Evolutionary conservation across 495 filamentous ascomycete genomes (phyloP).

Genomic region (Aspergillus egyptiacus): DNA sequence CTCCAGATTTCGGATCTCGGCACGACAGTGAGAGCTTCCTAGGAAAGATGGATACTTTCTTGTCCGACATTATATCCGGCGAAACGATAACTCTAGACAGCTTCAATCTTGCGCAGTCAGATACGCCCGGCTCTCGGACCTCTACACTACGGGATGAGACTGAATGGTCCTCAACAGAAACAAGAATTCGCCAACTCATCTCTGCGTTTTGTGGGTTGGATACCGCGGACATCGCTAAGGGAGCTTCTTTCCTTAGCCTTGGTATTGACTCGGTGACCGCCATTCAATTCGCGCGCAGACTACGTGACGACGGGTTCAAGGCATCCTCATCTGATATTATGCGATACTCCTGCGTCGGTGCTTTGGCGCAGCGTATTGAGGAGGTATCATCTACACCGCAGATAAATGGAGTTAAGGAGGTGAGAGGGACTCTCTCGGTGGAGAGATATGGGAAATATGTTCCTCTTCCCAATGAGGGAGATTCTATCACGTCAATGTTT

Average conservation of each 20-base stretch:
- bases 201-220: constrained; percentile 18
- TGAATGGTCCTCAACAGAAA: constrained; percentile 21
- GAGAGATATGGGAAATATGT: constrained; percentile 11
- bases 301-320: constrained; percentile 22
- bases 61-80: constrained; percentile 22
- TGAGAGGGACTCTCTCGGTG: constrained; percentile 5
- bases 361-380: constrained; percentile 21
- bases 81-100: constrained; percentile 20
- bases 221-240: constrained; percentile 18
- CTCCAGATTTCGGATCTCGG: constrained; percentile 17
- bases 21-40: constrained; percentile 23
- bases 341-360: constrained; percentile 27
- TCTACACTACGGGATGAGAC: constrained; percentile 17
- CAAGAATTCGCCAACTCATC: constrained; percentile 17
- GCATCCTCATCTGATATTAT: constrained; percentile 33
- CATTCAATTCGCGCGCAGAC: constrained; percentile 26
- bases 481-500: constrained; percentile 66
- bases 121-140: neutral
- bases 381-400: neutral
- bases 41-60: constrained; percentile 27
- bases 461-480: constrained; percentile 23
- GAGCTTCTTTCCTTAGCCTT: constrained; percentile 30
- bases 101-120: constrained; percentile 16
- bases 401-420: constrained; percentile 8
- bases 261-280: constrained; percentile 34